A percentile compares a stretch with the other conserved stretches of the same genome.
These are phyloP conservation scores for Myxozyma sirexii DNA, from an alignment of 805 yeast genomes.

Conservation along the genomic window DNA sequence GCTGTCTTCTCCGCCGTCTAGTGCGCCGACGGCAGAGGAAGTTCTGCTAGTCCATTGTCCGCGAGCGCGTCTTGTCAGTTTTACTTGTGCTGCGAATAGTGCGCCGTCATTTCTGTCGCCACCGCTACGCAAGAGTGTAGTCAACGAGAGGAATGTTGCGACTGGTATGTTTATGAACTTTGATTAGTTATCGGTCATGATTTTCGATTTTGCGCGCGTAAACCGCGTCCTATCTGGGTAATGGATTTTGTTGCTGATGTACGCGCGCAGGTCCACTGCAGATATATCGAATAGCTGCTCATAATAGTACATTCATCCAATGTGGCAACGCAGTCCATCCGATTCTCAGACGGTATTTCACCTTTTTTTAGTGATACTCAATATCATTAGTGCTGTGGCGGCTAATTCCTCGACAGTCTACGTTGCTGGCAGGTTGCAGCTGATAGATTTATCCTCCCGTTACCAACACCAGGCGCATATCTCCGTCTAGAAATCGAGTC, in stretches of 20 bases:
- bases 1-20: neutral
- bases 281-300: slow-evolving; percentile 5
- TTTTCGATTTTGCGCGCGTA: no score
- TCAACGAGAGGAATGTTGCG: slow-evolving; percentile 4
- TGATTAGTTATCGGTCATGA: no score
- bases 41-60: slow-evolving; percentile 3
- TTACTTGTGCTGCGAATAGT: neutral
- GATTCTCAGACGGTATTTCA: neutral
- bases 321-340: slow-evolving; percentile 8
- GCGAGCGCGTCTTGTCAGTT: slow-evolving; percentile 2
- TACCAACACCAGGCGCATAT: slow-evolving; percentile 5
- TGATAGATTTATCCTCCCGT: neutral
- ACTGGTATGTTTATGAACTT: neutral
- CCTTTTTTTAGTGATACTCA: no score
- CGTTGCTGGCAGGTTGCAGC: slow-evolving; percentile 5
- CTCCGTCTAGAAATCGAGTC: slow-evolving; percentile 6
- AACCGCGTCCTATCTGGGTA: neutral
- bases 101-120: slow-evolving; percentile 1
- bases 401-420: neutral
- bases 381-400: neutral
- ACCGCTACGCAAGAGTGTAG: neutral
- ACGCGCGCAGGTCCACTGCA: neutral
- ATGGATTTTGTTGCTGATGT: no score
- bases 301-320: slow-evolving; percentile 8
- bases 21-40: neutral